phyloP scores from a whole-genome alignment of 2,329 filamentous ascomycete genomes.

The Nigrospora sphaerica region DNA sequence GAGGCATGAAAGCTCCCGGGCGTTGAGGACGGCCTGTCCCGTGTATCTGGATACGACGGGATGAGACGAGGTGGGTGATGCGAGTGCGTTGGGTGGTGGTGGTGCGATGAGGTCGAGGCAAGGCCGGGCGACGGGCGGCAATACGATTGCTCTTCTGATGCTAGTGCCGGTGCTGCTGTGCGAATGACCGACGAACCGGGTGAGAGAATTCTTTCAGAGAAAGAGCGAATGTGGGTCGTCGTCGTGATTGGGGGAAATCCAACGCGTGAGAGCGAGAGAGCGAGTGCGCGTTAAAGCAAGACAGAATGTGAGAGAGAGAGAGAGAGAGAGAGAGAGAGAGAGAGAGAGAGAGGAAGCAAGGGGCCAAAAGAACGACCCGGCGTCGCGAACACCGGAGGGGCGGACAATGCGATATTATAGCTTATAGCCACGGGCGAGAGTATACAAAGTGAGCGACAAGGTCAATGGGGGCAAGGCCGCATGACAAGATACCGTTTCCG shows the following conservation, averaged over 20 bases:
- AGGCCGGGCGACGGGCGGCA: too few species aligned
- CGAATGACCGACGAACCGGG: too few species aligned
- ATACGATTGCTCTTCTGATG: too few species aligned
- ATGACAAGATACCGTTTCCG: conserved; percentile 5
- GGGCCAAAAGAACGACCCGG: neutral
- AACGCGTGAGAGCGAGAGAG: neutral
- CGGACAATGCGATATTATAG: conserved; percentile 1
- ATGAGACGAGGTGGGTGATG: too few species aligned
- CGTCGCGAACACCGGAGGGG: neutral
- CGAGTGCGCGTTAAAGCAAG: neutral
- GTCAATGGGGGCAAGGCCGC: conserved; percentile 1
- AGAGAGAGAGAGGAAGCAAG: neutral
- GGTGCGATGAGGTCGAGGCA: too few species aligned
- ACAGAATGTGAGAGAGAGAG: neutral
- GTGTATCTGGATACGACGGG: too few species aligned
- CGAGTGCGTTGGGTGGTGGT: too few species aligned
- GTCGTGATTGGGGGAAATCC: neutral
- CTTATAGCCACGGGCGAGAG: neutral
- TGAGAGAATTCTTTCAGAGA: neutral
- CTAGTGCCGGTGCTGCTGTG: too few species aligned
- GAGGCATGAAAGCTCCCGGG: too few species aligned
- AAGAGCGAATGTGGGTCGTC: neutral
- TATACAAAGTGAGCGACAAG: conserved; percentile 4
- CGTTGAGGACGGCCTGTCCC: too few species aligned
- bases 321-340: neutral